These are phyloP conservation scores for Eucalyptus curtisii DNA, from an alignment of 345 rosid species.

Conservation along the genomic window DNA sequence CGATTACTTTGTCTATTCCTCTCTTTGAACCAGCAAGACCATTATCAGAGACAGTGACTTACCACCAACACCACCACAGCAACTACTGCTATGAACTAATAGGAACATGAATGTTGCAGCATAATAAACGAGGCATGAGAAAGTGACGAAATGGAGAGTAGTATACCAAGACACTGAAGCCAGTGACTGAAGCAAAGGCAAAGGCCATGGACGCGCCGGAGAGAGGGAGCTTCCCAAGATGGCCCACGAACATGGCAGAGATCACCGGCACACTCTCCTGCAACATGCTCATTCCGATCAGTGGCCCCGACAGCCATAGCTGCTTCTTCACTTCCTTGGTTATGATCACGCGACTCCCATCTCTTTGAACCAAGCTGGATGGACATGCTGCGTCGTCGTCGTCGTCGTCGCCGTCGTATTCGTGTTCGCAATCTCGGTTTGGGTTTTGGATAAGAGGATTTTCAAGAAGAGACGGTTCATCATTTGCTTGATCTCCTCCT, in stretches of 20 bases:
- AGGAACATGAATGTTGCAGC: neutral
- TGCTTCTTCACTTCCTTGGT: constrained; percentile 27
- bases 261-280: constrained; percentile 28
- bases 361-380: neutral
- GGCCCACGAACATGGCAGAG: constrained; percentile 36
- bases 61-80: neutral
- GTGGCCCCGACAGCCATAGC: constrained; percentile 25
- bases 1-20: neutral
- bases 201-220: constrained; percentile 33
- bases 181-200: constrained; percentile 34
- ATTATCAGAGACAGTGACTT: neutral
- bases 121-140: neutral
- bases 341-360: neutral
- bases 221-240: constrained; percentile 28
- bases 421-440: neutral
- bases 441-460: neutral
- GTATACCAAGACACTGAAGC: constrained; percentile 29
- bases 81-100: neutral
- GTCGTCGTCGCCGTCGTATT: too few relatives aligned
- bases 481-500: neutral
- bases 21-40: neutral
- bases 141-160: neutral
- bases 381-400: neutral
- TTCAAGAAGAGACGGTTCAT: neutral
- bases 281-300: constrained; percentile 18